A percentile compares a stretch with the other conserved stretches of the same genome.
These are phyloP conservation scores for Dendrothele bispora DNA, from an alignment of 768 basidiomycete species.

Conservation along the genomic window DNA sequence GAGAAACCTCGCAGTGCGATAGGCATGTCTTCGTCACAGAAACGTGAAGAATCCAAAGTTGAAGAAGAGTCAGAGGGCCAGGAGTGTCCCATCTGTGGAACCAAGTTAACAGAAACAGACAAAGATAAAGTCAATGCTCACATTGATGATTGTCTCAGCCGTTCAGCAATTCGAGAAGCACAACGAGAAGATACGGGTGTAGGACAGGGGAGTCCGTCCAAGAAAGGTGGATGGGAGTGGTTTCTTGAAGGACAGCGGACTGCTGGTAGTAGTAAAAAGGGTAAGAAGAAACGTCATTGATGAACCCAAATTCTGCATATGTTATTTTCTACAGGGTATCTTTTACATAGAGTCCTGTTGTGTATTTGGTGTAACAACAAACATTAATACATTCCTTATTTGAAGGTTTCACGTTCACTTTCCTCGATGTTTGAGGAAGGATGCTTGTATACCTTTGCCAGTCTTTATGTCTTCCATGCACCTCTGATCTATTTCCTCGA, in stretches of 20 bases:
- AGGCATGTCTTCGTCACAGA: not conserved
- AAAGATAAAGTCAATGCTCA: constrained; percentile 85
- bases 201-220: constrained; percentile 25
- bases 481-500: constrained; percentile 62
- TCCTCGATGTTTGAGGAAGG: constrained; percentile 78
- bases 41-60: not conserved
- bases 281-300: not conserved
- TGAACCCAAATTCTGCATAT: not conserved
- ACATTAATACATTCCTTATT: constrained; percentile 18
- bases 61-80: constrained; percentile 28
- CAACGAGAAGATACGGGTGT: constrained; percentile 36
- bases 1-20: constrained; percentile 3
- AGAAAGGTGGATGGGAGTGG: constrained; percentile 6
- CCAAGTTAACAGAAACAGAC: constrained; percentile 55
- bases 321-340: too few relatives aligned
- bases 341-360: too few relatives aligned
- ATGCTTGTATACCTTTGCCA: constrained; percentile 72
- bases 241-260: constrained; percentile 8
- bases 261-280: constrained; percentile 10
- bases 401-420: constrained; percentile 24
- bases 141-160: constrained; percentile 86
- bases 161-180: constrained; percentile 72
- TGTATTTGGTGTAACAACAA: not conserved
- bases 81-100: constrained; percentile 73
- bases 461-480: constrained; percentile 75